Evolutionary conservation across 2,329 filamentous ascomycete genomes (phyloP).

Genomic region (Aspergillus novoparasiticus): DNA sequence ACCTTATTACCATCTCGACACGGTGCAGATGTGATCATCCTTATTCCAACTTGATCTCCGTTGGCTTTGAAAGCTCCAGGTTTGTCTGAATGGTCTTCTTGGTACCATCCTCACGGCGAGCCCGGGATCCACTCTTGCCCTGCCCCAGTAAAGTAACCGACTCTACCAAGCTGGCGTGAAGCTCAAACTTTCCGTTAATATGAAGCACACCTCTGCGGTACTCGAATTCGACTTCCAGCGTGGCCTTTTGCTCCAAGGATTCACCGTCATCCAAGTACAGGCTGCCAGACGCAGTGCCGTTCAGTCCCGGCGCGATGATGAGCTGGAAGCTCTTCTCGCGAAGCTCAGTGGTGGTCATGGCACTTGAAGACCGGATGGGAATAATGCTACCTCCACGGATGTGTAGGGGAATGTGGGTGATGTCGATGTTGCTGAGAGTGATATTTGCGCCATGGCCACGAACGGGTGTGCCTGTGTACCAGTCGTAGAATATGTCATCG

Average conservation of each 20-base stretch:
- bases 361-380: conserved; percentile 56
- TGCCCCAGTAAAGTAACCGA: conserved; percentile 37
- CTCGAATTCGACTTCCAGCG: conserved; percentile 61
- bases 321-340: conserved; percentile 69
- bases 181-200: conserved; percentile 33
- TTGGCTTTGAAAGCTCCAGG: conserved; percentile 17
- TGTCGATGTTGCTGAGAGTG: conserved; percentile 49
- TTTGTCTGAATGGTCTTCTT: conserved; percentile 28
- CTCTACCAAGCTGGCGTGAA: conserved; percentile 34
- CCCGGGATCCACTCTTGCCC: conserved; percentile 12
- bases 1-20: neutral
- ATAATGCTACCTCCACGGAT: conserved; percentile 63
- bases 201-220: conserved; percentile 54
- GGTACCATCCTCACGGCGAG: conserved; percentile 19
- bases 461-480: conserved; percentile 54
- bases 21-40: neutral
- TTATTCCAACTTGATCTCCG: conserved; percentile 18
- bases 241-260: conserved; percentile 59
- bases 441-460: conserved; percentile 49
- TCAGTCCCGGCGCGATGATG: conserved; percentile 64
- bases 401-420: conserved; percentile 63
- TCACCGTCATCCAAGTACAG: conserved; percentile 81
- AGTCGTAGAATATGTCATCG: conserved; percentile 63
- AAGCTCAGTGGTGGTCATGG: conserved; percentile 63
- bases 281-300: conserved; percentile 66